Conservation (phyloP, 2,329 filamentous ascomycete species). For the Lizonia empirigonia region DNA sequence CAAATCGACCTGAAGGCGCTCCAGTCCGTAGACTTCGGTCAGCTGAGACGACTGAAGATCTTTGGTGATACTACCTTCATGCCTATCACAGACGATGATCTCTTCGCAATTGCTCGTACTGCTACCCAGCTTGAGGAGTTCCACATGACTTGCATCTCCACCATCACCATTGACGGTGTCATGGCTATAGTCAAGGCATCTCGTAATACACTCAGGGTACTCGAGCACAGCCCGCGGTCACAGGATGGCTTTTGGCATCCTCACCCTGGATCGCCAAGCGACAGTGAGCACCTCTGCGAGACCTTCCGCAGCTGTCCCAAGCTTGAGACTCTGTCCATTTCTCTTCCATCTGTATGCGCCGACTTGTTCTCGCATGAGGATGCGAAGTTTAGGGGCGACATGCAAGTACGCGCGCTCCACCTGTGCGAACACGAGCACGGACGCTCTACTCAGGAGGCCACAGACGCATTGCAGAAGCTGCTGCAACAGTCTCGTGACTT, state of each 20-base stretch:
- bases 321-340: slow-evolving; percentile 56
- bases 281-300: slow-evolving; percentile 56
- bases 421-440: slow-evolving; percentile 52
- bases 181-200: slow-evolving; percentile 59
- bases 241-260: slow-evolving; percentile 59
- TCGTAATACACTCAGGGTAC: slow-evolving; percentile 54
- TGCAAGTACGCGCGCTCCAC: slow-evolving; percentile 57
- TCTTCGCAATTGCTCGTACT: slow-evolving; percentile 57
- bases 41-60: slow-evolving; percentile 58
- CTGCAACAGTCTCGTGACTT: slow-evolving; percentile 52
- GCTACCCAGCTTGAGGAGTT: slow-evolving; percentile 59
- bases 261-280: slow-evolving; percentile 52
- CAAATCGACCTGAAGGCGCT: slow-evolving; percentile 53
- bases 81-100: slow-evolving; percentile 57
- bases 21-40: slow-evolving; percentile 56
- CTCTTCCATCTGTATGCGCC: slow-evolving; percentile 55
- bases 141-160: slow-evolving; percentile 60
- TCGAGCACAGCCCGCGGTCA: slow-evolving; percentile 60
- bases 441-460: slow-evolving; percentile 43
- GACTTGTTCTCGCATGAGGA: slow-evolving; percentile 54
- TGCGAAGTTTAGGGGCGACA: slow-evolving; percentile 54
- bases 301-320: slow-evolving; percentile 54
- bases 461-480: slow-evolving; percentile 47
- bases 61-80: slow-evolving; percentile 61
- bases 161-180: slow-evolving; percentile 59